Conservation (phyloP, 495 filamentous ascomycete species). For the Penicillium herquei region DNA sequence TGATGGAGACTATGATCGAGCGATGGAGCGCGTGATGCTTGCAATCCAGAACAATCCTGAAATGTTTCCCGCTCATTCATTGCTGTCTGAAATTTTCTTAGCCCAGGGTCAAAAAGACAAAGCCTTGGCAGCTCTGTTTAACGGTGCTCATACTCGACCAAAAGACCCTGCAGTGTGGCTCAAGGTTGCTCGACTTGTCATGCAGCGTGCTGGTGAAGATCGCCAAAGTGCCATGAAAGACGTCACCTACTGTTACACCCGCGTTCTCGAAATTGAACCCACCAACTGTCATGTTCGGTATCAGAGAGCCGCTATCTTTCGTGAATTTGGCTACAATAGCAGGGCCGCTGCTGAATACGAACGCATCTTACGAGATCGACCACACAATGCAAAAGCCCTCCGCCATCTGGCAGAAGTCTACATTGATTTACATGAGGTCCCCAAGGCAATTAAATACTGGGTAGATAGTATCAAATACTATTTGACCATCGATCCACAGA, state of each 20-base stretch:
- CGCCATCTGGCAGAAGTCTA: conserved; percentile 63
- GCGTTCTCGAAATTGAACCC: conserved; percentile 61
- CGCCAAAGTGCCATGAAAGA: conserved; percentile 50
- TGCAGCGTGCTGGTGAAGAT: conserved; percentile 58
- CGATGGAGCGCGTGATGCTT: conserved; percentile 59
- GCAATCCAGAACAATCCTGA: conserved; percentile 82
- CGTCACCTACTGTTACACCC: conserved; percentile 67
- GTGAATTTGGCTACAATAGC: conserved; percentile 55
- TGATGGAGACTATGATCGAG: conserved; percentile 60
- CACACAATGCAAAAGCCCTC: conserved; percentile 60
- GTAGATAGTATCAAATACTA: conserved; percentile 56
- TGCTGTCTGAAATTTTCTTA: conserved; percentile 70
- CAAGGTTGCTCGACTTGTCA: conserved; percentile 61
- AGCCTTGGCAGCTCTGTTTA: conserved; percentile 64
- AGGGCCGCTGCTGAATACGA: conserved; percentile 63
- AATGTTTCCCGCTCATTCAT: conserved; percentile 72
- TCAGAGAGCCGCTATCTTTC: conserved; percentile 57
- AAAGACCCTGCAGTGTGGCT: conserved; percentile 68
- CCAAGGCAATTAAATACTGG: conserved; percentile 61
- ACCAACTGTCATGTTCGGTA: conserved; percentile 57
- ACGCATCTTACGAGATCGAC: conserved; percentile 54
- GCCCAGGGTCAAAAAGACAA: conserved; percentile 66
- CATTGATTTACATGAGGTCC: conserved; percentile 56
- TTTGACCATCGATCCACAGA: conserved; percentile 45
- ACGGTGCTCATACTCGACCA: conserved; percentile 69